Base-by-base conservation (phyloP, 768 basidiomycete species). In the Trametes cubensis region DNA sequence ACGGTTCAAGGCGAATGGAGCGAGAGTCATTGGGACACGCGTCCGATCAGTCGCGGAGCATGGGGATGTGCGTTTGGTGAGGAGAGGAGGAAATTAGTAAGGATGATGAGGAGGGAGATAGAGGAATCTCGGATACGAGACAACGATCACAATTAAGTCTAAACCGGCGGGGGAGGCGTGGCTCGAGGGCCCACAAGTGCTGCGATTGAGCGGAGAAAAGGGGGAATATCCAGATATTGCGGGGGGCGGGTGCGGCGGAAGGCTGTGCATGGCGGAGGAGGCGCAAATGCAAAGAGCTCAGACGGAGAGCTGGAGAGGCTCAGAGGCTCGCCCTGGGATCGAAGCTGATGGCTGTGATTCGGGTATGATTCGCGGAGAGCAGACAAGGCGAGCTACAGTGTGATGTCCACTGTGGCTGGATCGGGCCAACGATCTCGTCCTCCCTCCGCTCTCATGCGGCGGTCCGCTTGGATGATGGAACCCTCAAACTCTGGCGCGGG, bases 81-180 rank as follows among this genome's bases (percentile, higher is more conserved):
- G 49, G 21, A 54, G n/a, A 40, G 38, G 21, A 52, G 49, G 40
- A 40, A n/a, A 56, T 57, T 51, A 57, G 55, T 57, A 21, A 57
- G 44, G 49, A 46, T 58, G 63, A 60, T 49, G 46, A 56, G 38
- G 28, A 38, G 48, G 57, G 57, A 44, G 28, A 48, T 50, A 41
- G 53, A 58, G 53, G 45, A 50, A 58, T 54, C 54, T 60, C 48
- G 54, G 42, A 40, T 60, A 28, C 50, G 34, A 25, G 52, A 47
- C 56, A 63, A 63, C 62, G 58, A 64, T 64, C 58, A 64, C 62
- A 64, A 64, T 64, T 60, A 60, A 44, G 59, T 55, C 59, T 48
- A 64, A 60, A 60, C 45, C 41, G 55, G 63, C 55, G 42, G 42
- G 49, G 58, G 28, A 52, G 56, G 44, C 42, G 34, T 15, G 48